These are phyloP conservation scores for Iris pallida DNA, from an alignment of 116 monocot species.

Conservation along the genomic window DNA sequence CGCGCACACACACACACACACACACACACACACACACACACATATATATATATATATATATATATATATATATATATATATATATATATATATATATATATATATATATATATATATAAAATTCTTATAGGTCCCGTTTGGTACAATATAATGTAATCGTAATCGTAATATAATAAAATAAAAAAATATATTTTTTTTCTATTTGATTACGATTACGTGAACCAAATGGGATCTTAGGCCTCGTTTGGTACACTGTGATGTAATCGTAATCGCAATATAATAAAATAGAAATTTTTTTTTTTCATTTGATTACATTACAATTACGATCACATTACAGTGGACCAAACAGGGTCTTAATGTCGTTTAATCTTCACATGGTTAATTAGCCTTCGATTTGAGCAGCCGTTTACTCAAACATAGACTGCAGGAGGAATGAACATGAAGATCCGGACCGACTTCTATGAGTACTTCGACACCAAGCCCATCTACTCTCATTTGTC, in stretches of 20 bases:
- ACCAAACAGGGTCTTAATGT: no score
- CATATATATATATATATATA: no score
- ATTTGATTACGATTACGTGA: not conserved
- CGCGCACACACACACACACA: no score
- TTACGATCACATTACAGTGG: no score
- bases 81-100: no score
- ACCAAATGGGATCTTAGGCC: slow-evolving; percentile 1
- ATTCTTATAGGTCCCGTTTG: no score
- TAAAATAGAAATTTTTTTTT: not conserved
- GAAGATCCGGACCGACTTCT: slow-evolving; percentile 14
- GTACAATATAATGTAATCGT: no score
- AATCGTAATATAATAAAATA: no score
- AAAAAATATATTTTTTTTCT: no score
- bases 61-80: no score
- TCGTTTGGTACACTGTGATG: not conserved
- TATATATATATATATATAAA: no score
- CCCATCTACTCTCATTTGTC: slow-evolving; percentile 63
- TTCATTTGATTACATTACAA: not conserved
- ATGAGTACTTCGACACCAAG: slow-evolving; percentile 17
- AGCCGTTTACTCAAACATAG: slow-evolving; percentile 45
- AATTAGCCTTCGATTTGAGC: not conserved
- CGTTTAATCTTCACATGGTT: not conserved
- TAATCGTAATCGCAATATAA: not conserved
- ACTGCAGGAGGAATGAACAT: slow-evolving; percentile 66
- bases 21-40: no score